These are phyloP conservation scores for Lobosporangium transversale DNA, from an alignment of 192 early-diverging fungal genomes.

Conservation along the genomic window DNA sequence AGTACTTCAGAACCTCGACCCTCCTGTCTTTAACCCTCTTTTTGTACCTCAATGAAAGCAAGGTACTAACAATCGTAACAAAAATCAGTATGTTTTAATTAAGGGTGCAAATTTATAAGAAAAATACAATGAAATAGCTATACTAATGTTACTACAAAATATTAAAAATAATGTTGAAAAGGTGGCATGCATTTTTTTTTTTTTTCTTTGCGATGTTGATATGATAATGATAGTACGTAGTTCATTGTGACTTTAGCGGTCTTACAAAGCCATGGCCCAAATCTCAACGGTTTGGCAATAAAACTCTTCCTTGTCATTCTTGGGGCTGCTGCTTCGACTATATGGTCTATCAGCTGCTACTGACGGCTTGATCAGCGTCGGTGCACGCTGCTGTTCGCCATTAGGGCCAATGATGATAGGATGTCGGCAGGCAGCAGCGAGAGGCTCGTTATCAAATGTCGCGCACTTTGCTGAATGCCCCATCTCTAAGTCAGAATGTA, in stretches of 20 bases:
- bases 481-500: constrained; percentile 74
- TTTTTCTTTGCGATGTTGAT: too few relatives aligned
- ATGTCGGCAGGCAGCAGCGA: constrained; percentile 51
- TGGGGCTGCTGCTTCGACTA: constrained; percentile 29
- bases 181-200: too few relatives aligned
- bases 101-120: neutral
- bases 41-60: constrained; percentile 11
- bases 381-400: neutral
- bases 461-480: constrained; percentile 75
- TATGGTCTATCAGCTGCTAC: neutral
- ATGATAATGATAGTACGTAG: neutral
- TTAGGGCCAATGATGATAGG: constrained; percentile 6
- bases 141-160: too few relatives aligned
- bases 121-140: too few relatives aligned
- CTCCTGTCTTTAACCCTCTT: constrained; percentile 23
- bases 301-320: constrained; percentile 43
- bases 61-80: neutral
- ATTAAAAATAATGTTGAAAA: neutral
- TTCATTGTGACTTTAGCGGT: neutral
- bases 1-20: constrained; percentile 13
- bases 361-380: too few relatives aligned
- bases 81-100: neutral
- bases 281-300: constrained; percentile 50
- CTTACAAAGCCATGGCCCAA: constrained; percentile 33
- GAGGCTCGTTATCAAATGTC: constrained; percentile 80